phyloP scores from a whole-genome alignment of 805 yeast species.

The Candida pseudofarinosa region DNA sequence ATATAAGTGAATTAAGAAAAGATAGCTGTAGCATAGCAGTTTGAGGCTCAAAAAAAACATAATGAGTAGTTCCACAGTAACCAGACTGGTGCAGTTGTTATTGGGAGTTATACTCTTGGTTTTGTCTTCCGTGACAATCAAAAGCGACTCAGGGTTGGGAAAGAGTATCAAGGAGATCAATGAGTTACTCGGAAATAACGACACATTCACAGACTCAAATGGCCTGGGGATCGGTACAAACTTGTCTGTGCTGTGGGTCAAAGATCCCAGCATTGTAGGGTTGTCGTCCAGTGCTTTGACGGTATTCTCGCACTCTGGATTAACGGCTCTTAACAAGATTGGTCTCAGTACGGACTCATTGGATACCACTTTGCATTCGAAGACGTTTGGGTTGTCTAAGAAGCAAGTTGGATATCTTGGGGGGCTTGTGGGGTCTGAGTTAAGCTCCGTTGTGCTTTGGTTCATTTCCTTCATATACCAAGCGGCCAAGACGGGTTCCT shows the following conservation, averaged over 20 bases:
- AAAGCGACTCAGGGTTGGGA: neutral
- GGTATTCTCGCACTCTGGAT: neutral
- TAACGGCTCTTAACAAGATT: constrained; percentile 2
- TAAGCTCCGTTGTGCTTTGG: constrained; percentile 8
- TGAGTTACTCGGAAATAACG: neutral
- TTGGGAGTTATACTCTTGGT: constrained; percentile 2
- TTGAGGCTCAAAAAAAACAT: neutral
- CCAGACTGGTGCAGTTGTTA: neutral
- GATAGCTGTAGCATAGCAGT: no score
- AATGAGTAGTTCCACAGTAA: neutral
- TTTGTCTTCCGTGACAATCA: neutral
- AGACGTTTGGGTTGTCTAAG: constrained; percentile 3
- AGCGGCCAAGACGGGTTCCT: constrained; percentile 6
- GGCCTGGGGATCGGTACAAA: neutral
- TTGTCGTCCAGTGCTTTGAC: constrained; percentile 4
- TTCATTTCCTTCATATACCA: constrained; percentile 7
- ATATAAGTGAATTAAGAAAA: no score
- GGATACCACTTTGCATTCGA: constrained; percentile 3
- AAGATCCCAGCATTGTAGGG: constrained; percentile 1
- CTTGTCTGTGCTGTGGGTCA: neutral
- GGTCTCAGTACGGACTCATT: constrained; percentile 3
- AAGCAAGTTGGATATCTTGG: constrained; percentile 5
- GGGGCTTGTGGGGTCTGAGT: constrained; percentile 6
- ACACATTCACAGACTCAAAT: neutral
- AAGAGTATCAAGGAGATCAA: neutral